Conservation (phyloP, 352 stramenopile genomes). For the Phytophthora megakarya region DNA sequence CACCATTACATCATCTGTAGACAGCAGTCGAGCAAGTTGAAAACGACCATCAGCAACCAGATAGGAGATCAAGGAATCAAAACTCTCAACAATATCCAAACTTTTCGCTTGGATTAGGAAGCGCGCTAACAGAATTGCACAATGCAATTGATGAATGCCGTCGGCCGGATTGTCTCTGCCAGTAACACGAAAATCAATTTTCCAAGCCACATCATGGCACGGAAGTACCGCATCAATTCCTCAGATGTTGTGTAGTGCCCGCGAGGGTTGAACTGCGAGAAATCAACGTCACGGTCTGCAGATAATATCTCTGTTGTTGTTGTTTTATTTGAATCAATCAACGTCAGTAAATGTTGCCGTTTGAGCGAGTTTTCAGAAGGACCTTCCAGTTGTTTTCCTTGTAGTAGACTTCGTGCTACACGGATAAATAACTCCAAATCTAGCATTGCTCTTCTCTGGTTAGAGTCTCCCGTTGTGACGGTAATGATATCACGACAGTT, state of each 20-base stretch:
- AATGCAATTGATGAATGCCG: constrained; percentile 30
- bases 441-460: not conserved
- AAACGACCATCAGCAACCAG: constrained; percentile 28
- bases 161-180: constrained; percentile 5
- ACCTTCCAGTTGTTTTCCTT: not conserved
- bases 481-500: not conserved
- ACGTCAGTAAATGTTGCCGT: not conserved
- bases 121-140: constrained; percentile 24
- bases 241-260: constrained; percentile 30
- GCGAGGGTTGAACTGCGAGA: constrained; percentile 35
- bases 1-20: not conserved
- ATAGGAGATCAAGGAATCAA: constrained; percentile 23
- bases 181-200: constrained; percentile 35
- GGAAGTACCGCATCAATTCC: constrained; percentile 28
- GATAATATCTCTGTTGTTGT: constrained; percentile 13
- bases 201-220: constrained; percentile 30
- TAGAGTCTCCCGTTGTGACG: not conserved
- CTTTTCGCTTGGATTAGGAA: constrained; percentile 7
- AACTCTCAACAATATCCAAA: constrained; percentile 3
- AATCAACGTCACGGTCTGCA: constrained; percentile 17
- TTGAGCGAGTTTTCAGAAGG: not conserved
- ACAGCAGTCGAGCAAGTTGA: constrained; percentile 13
- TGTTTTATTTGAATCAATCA: constrained; percentile 5
- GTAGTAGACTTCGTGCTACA: constrained; percentile 19
- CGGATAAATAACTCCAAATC: constrained; percentile 27